Base-by-base conservation (phyloP, 768 basidiomycete species). In the Pleurotus giganteus region DNA sequence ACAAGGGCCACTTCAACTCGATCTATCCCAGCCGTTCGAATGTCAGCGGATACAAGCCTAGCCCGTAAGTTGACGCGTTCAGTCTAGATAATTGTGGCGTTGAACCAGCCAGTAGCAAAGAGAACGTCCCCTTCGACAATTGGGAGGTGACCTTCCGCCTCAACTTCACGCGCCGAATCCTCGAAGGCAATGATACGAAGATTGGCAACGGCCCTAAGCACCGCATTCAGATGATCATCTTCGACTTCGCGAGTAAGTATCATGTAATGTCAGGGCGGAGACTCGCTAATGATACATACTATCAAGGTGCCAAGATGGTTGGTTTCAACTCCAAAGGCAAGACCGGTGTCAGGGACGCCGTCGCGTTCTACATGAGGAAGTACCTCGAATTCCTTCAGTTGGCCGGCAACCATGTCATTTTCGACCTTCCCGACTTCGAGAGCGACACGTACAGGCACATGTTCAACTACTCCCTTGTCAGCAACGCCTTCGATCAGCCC, bases 391-490 rank as follows among this genome's bases (percentile, higher is more conserved):
- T 60, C 54, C 57, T 65, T 12, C 62, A 53, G 13, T 43, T 44
- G 21, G 64, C 59, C 23, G 62, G 64, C 24, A 49, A 60, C 28
- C 64, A 65, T 45, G 63, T 63, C 28, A 49, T 61, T 42, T 59
- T 61, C 54, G 56, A 61, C 12, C 60, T 63, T 24, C 64, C 64
- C 17, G 63, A 65, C 51, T 65, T 63, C 47, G 63, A 61, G 29
- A 52, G 56, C 41, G 58, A 60, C 51, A 28, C 52, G 24, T 53
- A 56, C 31, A 47, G 47, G 32, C 57, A 58, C 31, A 31, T 45
- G 13, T 61, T 65, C 55, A 57, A 65, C 50, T 65, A 61, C 47
- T 65, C 62, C 11, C 47, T 63, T 19, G 55, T 56, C 51, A 63
- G 51, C 21, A 36, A n/a, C 43, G 56, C 57, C 28, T 49, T 57